A percentile compares a stretch with the other conserved stretches of the same genome.
Evolutionary conservation across 2,329 filamentous ascomycete species (phyloP).

Genomic region (Monilinia fructicola): DNA sequence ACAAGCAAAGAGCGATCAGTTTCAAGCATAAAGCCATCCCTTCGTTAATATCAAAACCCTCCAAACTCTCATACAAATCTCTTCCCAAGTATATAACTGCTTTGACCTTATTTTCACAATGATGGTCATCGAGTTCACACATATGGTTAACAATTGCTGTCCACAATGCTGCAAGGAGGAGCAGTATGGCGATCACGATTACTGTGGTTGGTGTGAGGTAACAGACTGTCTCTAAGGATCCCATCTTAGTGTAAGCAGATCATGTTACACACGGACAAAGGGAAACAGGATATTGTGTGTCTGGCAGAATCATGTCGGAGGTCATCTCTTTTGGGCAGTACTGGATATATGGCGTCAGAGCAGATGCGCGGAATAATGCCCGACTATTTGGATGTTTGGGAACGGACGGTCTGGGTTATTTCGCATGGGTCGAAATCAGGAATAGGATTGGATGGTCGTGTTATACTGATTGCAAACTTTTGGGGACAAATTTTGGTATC

Average conservation of each 20-base stretch:
- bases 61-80: background rate
- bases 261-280: background rate
- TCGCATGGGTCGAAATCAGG: background rate
- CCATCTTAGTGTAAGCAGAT: slow-evolving; percentile 1
- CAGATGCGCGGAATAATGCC: slow-evolving; percentile 3
- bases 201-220: slow-evolving; percentile 49
- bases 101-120: slow-evolving; percentile 36
- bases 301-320: background rate
- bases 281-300: background rate
- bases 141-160: slow-evolving; percentile 53
- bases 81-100: too few species aligned
- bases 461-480: background rate
- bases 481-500: background rate
- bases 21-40: background rate
- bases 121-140: slow-evolving; percentile 46
- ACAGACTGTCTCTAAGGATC: slow-evolving; percentile 33
- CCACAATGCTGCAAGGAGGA: slow-evolving; percentile 52
- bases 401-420: background rate
- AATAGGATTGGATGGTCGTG: background rate
- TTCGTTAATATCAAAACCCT: background rate
- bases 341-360: slow-evolving; percentile 11
- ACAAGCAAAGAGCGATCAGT: background rate
- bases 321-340: slow-evolving; percentile 8
- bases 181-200: slow-evolving; percentile 52
- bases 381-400: slow-evolving; percentile 9